phyloP scores from a whole-genome alignment of 805 yeast genomes.

The Lipomyces kockii region DNA sequence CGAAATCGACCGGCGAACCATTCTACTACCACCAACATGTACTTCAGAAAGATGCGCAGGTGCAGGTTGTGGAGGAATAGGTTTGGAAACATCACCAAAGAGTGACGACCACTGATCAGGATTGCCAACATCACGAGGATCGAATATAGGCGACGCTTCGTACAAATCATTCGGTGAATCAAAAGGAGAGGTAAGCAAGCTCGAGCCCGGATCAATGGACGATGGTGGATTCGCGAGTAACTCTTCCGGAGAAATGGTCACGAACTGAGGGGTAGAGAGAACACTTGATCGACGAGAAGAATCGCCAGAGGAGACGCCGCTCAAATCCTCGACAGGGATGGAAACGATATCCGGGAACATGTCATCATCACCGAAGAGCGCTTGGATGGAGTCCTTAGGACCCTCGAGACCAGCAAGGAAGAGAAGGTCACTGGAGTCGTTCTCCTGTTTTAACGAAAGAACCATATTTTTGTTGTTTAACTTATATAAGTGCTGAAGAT shows the following conservation, averaged over 20 bases:
- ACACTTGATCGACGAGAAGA: constrained; percentile 25
- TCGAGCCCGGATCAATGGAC: constrained; percentile 15
- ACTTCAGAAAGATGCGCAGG: not conserved
- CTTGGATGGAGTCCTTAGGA: constrained; percentile 9
- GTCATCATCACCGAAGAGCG: constrained; percentile 18
- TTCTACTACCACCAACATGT: not conserved
- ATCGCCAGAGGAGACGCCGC: constrained; percentile 17
- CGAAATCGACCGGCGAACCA: not conserved
- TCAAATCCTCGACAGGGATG: constrained; percentile 25
- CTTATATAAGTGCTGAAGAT: constrained; percentile 3
- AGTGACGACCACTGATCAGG: constrained; percentile 45
- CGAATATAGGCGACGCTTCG: constrained; percentile 45
- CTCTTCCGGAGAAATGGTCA: constrained; percentile 27
- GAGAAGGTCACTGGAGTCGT: constrained; percentile 16
- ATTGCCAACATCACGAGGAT: constrained; percentile 40
- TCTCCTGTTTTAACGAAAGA: constrained; percentile 18
- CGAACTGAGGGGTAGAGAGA: constrained; percentile 29
- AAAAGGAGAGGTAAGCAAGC: constrained; percentile 27
- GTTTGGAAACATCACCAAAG: constrained; percentile 39
- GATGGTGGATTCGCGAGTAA: constrained; percentile 15
- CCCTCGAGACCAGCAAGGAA: constrained; percentile 18
- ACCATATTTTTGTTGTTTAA: constrained; percentile 22
- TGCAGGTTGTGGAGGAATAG: not conserved
- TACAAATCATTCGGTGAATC: constrained; percentile 35
- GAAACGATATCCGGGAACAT: constrained; percentile 28